These are phyloP conservation scores for Suhomyces yuchorum DNA, from an alignment of 1,139 yeast genomes.

Conservation along the genomic window DNA sequence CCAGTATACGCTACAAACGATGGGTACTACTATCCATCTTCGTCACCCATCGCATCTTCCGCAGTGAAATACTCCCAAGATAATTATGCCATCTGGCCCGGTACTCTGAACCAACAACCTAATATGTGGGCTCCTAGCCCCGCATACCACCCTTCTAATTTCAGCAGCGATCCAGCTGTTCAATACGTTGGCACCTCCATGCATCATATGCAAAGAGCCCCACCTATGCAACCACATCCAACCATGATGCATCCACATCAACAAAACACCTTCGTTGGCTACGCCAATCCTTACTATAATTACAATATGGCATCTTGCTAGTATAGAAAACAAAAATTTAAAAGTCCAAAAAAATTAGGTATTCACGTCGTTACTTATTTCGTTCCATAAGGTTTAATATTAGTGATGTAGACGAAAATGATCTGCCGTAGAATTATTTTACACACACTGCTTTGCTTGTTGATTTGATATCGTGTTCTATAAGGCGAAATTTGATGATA, in stretches of 20 bases:
- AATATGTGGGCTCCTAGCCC: conserved; percentile 18
- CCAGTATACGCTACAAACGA: conserved; percentile 22
- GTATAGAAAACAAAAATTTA: conserved; percentile 6
- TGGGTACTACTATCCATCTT: conserved; percentile 18
- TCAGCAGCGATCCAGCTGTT: conserved; percentile 17
- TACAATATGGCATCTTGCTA: conserved; percentile 40
- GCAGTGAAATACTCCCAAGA: conserved; percentile 15
- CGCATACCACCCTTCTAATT: conserved; percentile 6
- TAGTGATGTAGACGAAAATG: conserved; percentile 1
- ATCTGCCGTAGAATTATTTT: not conserved
- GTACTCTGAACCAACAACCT: conserved; percentile 8
- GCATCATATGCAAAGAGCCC: conserved; percentile 12
- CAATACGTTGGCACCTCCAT: conserved; percentile 16
- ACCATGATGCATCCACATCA: conserved; percentile 14
- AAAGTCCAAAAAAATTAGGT: conserved; percentile 4
- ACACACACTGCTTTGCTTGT: too few relatives aligned
- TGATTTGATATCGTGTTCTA: too few relatives aligned
- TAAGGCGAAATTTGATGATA: too few relatives aligned
- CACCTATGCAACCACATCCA: conserved; percentile 7
- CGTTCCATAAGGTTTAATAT: conserved; percentile 4
- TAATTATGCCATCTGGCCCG: conserved; percentile 11
- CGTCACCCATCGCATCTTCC: conserved; percentile 19
- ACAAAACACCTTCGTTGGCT: conserved; percentile 31
- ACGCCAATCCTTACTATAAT: conserved; percentile 42
- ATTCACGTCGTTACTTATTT: conserved; percentile 5